Evolutionary conservation across 768 basidiomycete genomes (phyloP).

Genomic region (Mrakia blollopis): DNA sequence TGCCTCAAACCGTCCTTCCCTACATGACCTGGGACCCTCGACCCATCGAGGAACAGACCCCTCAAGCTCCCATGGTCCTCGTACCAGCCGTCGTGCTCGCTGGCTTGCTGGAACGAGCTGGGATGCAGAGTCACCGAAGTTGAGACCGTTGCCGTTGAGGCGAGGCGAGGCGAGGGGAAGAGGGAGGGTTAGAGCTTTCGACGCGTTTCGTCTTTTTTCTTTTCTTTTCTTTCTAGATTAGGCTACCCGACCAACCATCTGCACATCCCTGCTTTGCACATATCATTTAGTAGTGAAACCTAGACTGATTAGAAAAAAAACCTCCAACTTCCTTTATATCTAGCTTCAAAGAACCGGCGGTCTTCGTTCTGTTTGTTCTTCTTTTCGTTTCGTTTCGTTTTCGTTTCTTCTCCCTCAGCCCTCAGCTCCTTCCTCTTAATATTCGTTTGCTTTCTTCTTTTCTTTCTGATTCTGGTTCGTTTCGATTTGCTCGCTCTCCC

Average conservation of each 20-base stretch:
- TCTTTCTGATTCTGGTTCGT: background rate
- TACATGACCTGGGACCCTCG: constrained; percentile 33
- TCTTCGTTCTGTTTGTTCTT: too few species aligned
- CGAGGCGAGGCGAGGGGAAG: too few species aligned
- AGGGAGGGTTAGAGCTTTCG: background rate
- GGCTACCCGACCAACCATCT: too few species aligned
- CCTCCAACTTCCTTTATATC: too few species aligned
- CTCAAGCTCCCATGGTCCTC: constrained; percentile 24
- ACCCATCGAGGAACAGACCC: constrained; percentile 23
- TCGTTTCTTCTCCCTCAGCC: too few species aligned
- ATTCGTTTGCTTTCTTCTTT: background rate
- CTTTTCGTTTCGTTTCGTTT: background rate
- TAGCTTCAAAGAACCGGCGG: too few species aligned
- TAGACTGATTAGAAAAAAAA: too few species aligned
- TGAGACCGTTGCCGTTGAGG: background rate
- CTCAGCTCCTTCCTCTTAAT: too few species aligned
- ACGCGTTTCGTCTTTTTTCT: background rate
- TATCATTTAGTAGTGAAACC: too few species aligned
- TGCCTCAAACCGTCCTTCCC: constrained; percentile 22
- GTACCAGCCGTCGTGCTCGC: constrained; percentile 27
- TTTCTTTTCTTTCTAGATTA: background rate
- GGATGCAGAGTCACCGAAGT: constrained; percentile 16
- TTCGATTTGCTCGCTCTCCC: too few species aligned
- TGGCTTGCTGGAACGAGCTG: constrained; percentile 23
- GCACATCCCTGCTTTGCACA: too few species aligned